These are phyloP conservation scores for Glycine latifolia DNA, from an alignment of 306 rosid genomes.

Conservation along the genomic window DNA sequence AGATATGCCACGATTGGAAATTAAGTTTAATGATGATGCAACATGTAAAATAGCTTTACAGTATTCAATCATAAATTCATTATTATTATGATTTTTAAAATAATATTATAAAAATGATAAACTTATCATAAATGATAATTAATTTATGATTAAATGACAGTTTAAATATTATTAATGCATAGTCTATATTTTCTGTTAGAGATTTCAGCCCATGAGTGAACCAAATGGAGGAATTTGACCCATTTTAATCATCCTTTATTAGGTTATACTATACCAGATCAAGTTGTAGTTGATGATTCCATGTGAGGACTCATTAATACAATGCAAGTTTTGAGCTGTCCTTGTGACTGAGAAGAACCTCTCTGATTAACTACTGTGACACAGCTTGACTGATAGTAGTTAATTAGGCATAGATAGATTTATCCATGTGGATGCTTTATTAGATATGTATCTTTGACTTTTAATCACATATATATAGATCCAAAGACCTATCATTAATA, in stretches of 20 bases:
- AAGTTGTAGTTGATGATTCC: conserved; percentile 37
- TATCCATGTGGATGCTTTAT: conserved; percentile 53
- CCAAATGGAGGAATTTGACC: neutral
- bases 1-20: neutral
- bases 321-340: conserved; percentile 42
- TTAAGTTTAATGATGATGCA: no score
- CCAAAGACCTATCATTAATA: conserved; percentile 44
- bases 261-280: neutral
- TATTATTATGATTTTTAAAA: no score
- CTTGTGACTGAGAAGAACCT: conserved; percentile 30
- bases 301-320: conserved; percentile 47
- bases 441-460: conserved; percentile 49
- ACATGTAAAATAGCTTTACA: no score
- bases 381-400: conserved; percentile 37
- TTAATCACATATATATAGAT: conserved; percentile 31
- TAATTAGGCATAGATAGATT: conserved; percentile 38
- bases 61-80: no score
- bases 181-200: no score
- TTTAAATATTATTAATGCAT: no score
- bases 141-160: no score
- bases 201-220: neutral
- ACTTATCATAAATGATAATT: no score
- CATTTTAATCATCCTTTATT: neutral
- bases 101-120: no score
- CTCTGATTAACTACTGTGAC: conserved; percentile 33